A percentile compares a stretch with the other conserved stretches of the same genome.
Evolutionary conservation across 2,329 filamentous ascomycete species (phyloP).

Genomic region (Alternaria angustiovoidea): DNA sequence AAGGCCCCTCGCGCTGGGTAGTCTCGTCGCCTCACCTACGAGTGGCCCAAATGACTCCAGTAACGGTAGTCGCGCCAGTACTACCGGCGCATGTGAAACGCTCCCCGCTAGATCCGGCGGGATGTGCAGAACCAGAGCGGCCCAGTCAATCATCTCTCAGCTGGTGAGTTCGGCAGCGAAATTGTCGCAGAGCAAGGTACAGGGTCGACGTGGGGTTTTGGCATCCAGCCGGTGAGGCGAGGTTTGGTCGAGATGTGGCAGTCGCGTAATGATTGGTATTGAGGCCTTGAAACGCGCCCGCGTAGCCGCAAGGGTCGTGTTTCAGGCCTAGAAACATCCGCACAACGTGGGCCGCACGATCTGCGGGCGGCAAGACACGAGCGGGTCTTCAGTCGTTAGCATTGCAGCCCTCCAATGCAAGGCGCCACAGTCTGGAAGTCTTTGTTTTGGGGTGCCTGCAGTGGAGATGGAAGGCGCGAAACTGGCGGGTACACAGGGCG

Average conservation of each 20-base stretch:
- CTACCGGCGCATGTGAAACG: conserved; percentile 40
- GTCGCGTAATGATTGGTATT: conserved; percentile 47
- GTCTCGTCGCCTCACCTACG: conserved; percentile 33
- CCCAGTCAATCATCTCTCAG: conserved; percentile 25
- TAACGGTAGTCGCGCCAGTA: conserved; percentile 26
- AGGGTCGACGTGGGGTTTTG: conserved; percentile 17
- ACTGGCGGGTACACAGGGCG: conserved; percentile 8
- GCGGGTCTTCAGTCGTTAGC: conserved; percentile 29
- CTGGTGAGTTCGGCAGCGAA: conserved; percentile 14
- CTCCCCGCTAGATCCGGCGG: conserved; percentile 22
- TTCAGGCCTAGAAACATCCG: conserved; percentile 44
- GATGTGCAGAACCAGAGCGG: conserved; percentile 19
- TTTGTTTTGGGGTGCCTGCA: conserved; percentile 8
- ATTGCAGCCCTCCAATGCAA: conserved; percentile 18
- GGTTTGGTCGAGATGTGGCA: conserved; percentile 37
- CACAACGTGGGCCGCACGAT: conserved; percentile 25
- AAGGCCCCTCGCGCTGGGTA: conserved; percentile 39
- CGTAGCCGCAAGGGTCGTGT: conserved; percentile 33
- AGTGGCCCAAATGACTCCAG: conserved; percentile 47
- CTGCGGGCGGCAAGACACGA: conserved; percentile 41
- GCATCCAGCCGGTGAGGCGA: conserved; percentile 34
- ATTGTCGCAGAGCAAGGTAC: conserved; percentile 9
- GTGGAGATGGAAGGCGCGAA: conserved; percentile 3
- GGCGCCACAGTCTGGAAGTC: conserved; percentile 10
- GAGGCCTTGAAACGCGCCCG: conserved; percentile 37